Conservation (phyloP, 257 asterid species). For the Solanum etuberosum region DNA sequence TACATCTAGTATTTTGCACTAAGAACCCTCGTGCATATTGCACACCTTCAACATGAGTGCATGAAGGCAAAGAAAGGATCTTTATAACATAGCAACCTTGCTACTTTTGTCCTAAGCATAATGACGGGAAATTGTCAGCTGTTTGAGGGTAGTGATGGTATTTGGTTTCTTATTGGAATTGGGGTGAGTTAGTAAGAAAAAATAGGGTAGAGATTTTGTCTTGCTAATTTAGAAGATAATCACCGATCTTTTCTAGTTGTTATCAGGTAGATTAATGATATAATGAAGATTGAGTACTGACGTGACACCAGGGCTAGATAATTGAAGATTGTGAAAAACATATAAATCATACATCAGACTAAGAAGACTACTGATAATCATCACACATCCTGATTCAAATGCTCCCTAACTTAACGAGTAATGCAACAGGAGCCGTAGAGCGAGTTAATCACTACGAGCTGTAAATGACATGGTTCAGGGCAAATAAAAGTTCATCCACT, state of each 20-base stretch:
- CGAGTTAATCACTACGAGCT: not conserved
- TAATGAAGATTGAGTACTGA: not conserved
- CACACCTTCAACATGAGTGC: not conserved
- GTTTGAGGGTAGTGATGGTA: not conserved
- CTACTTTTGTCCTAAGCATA: not conserved
- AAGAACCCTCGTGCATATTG: not conserved
- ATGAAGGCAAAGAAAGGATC: not conserved
- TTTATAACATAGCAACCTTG: not conserved
- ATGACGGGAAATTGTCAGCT: not conserved
- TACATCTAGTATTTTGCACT: not conserved
- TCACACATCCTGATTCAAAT: not conserved
- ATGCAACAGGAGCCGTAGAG: not conserved
- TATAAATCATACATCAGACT: not conserved
- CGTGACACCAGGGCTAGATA: not conserved
- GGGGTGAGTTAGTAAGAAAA: not conserved
- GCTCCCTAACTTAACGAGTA: not conserved
- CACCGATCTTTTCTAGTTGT: not conserved
- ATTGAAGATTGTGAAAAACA: not conserved
- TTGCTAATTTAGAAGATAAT: not conserved
- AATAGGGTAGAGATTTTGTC: not conserved
- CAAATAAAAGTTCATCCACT: not conserved
- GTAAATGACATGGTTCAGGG: not conserved
- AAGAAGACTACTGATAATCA: not conserved
- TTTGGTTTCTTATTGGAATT: not conserved
- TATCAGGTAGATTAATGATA: not conserved